Conservation (phyloP, 192 early-diverging fungal species). For the Coemansia sp. region DNA sequence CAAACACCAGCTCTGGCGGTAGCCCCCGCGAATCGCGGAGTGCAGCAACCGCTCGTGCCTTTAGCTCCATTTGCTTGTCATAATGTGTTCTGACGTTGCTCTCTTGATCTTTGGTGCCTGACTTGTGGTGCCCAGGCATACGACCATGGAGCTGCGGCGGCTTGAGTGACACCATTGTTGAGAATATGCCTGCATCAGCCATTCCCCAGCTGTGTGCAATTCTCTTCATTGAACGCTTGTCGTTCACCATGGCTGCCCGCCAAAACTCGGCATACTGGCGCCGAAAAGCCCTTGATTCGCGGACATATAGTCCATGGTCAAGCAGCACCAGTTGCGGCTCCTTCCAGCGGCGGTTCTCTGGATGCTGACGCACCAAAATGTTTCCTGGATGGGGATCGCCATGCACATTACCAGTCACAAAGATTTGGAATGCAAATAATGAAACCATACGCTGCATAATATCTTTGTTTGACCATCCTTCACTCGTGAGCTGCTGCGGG, state of each 20-base stretch:
- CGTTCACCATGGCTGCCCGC: conserved; percentile 77
- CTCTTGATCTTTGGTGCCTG: neutral
- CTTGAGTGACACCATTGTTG: conserved; percentile 46
- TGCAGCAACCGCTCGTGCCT: conserved; percentile 70
- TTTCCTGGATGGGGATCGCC: conserved; percentile 87
- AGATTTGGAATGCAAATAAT: conserved; percentile 86
- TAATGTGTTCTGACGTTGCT: neutral
- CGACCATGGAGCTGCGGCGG: conserved; percentile 17
- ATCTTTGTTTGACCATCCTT: conserved; percentile 38
- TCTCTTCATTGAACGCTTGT: conserved; percentile 59
- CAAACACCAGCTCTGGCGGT: conserved; percentile 88
- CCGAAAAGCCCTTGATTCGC: conserved; percentile 67
- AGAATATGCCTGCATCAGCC: conserved; percentile 39
- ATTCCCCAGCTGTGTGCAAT: conserved; percentile 76
- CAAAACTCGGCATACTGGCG: conserved; percentile 82
- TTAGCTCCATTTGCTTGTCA: conserved; percentile 66
- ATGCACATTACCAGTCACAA: conserved; percentile 83
- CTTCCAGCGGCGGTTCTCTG: conserved; percentile 28
- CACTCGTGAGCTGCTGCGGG: conserved; percentile 24
- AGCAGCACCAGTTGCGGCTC: conserved; percentile 74
- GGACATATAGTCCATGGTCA: conserved; percentile 92
- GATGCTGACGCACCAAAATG: conserved; percentile 73
- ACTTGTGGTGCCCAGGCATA: neutral
- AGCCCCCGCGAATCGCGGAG: conserved; percentile 67
- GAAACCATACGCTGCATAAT: conserved; percentile 76